A percentile compares a stretch with the other conserved stretches of the same genome.
Evolutionary conservation across 352 stramenopile species (phyloP).

Genomic region (Pythium phragmiticola): DNA sequence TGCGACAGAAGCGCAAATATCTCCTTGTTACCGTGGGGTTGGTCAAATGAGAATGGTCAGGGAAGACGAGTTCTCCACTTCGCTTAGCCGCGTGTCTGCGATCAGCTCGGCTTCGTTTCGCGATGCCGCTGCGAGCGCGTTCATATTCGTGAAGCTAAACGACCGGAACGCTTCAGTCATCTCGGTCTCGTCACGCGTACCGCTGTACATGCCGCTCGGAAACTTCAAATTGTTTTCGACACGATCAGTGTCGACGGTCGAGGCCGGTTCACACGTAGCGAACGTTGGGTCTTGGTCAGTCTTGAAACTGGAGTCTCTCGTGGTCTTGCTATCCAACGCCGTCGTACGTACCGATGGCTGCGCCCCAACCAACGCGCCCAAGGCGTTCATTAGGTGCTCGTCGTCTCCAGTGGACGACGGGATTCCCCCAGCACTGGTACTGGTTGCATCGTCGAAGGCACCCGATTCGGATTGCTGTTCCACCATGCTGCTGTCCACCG

Average conservation of each 20-base stretch:
- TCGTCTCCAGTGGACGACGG: conserved; percentile 14
- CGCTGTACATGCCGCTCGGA: conserved; percentile 69
- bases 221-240: conserved; percentile 45
- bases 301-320: conserved; percentile 17
- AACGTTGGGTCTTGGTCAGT: conserved; percentile 25
- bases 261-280: not conserved
- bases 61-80: conserved; percentile 40
- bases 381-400: conserved; percentile 23
- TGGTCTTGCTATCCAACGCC: conserved; percentile 3
- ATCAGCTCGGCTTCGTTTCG: conserved; percentile 71
- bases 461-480: conserved; percentile 16
- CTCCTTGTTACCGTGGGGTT: conserved; percentile 4
- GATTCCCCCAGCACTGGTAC: not conserved
- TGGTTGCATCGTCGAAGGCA: not conserved
- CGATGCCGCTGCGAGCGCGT: conserved; percentile 70
- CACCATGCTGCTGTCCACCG: conserved; percentile 30
- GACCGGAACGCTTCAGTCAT: conserved; percentile 63
- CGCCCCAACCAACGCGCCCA: conserved; percentile 15
- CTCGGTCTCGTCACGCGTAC: conserved; percentile 30
- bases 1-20: not conserved
- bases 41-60: conserved; percentile 66
- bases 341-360: not conserved
- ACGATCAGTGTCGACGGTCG: conserved; percentile 1
- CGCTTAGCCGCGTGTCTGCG: conserved; percentile 40
- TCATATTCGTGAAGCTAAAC: conserved; percentile 89